phyloP scores from a whole-genome alignment of 148 eudicot species.

The Rhododendron ferrugineum region DNA sequence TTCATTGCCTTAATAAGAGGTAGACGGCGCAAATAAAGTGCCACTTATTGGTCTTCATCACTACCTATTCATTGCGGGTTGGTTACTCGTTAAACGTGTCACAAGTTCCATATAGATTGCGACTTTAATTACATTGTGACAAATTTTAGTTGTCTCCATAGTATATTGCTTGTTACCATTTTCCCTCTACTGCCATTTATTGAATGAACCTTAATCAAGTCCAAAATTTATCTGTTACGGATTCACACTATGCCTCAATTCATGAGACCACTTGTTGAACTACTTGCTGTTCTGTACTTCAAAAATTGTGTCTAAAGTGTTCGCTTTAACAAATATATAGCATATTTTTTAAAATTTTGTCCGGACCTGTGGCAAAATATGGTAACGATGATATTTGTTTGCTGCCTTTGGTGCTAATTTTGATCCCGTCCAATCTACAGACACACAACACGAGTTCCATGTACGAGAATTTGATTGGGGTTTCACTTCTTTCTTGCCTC shows the following conservation, averaged over 20 bases:
- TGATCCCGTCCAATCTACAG: conserved; percentile 32
- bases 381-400: conserved; percentile 15
- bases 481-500: conserved; percentile 95
- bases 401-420: background rate
- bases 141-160: background rate
- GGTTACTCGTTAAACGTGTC: conserved; percentile 36
- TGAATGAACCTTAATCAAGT: background rate
- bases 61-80: background rate
- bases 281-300: background rate
- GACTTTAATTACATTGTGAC: background rate
- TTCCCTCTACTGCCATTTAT: background rate
- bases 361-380: background rate
- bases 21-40: background rate
- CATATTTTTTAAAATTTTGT: background rate
- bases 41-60: background rate
- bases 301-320: background rate
- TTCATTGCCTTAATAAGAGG: background rate
- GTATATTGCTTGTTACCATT: background rate
- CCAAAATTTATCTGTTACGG: conserved; percentile 15
- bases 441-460: conserved; percentile 86
- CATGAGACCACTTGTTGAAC: background rate
- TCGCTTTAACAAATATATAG: background rate
- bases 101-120: conserved; percentile 59
- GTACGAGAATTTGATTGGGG: conserved; percentile 95
- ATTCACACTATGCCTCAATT: conserved; percentile 17